Base-by-base conservation (phyloP, 2,329 filamentous ascomycete genomes). In the Pseudogymnoascus pannorum region DNA sequence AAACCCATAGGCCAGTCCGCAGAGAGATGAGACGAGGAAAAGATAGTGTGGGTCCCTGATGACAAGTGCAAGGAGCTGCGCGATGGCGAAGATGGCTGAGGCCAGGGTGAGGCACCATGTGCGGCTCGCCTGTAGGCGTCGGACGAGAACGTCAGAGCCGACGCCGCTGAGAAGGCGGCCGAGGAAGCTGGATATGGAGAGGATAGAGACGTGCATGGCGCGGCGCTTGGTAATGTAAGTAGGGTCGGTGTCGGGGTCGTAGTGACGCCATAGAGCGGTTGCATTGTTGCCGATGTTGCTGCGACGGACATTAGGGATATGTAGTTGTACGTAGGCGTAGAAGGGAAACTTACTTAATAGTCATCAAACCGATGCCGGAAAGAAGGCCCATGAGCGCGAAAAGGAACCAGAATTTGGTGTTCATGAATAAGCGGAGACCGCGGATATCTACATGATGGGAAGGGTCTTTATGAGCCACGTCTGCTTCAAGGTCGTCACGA, bases 211-310 rank as follows among this genome's bases (percentile, higher is more conserved):
- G 70, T 99, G 93, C 78, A 95, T 85, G 64, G 95, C 87, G 74
- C 97, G 94, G 57, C 85, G 85, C 62, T 88, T 82, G 58, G 91
- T 84, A 59, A 99, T 87, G 67, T 92, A 92, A 58, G 87, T 83
- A 44, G 88, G 80, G 63, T 82, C 81, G 2, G 88, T 87, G 1
- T 83, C 85, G 65, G 87, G 81, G 69, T 97, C 91, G 71, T 88
- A 95, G 69, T 91, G 84, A 64, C 85, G 87, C 94, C 94, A 97
- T 1, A 99, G 80, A 2, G 92, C 91, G 71, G 91, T 89, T 62
- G 86, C 87, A 68, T 92, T 86, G 71, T 96, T 95, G 44, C 94
- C 94, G 70, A 97, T 96, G 69, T 99, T 99, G 77, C 91, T 96
- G 67, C 20, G 42, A 9, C 59, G 4, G 7, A 54, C 18, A n/a